phyloP scores from a whole-genome alignment of 352 stramenopile species.

The Phytophthora lateralis region DNA sequence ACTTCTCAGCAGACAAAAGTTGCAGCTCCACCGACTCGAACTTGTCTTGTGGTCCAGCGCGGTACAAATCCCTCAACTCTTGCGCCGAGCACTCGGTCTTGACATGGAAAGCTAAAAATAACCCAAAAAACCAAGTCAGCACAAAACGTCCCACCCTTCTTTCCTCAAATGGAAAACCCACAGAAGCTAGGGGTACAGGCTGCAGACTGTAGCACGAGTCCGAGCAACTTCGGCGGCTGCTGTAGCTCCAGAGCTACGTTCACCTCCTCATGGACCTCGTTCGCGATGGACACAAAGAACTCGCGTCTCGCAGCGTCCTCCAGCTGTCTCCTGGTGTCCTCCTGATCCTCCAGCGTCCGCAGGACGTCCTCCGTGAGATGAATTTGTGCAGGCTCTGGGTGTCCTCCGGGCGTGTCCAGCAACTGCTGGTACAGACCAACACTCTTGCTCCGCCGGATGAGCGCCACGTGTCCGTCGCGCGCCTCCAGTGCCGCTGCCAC shows the following conservation, averaged over 20 bases:
- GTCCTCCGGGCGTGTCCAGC: slow-evolving; percentile 78
- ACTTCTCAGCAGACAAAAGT: slow-evolving; percentile 39
- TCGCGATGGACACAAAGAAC: slow-evolving; percentile 76
- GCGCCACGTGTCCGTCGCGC: slow-evolving; percentile 54
- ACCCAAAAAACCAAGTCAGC: slow-evolving; percentile 4
- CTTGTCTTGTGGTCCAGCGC: slow-evolving; percentile 47
- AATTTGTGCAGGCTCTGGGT: slow-evolving; percentile 68
- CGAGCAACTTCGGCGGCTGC: slow-evolving; percentile 62
- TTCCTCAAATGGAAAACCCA: slow-evolving; percentile 27
- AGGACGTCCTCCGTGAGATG: slow-evolving; percentile 40
- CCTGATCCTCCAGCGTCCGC: slow-evolving; percentile 24
- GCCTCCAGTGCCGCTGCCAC: slow-evolving; percentile 78
- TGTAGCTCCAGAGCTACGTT: slow-evolving; percentile 54
- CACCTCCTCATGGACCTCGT: slow-evolving; percentile 82
- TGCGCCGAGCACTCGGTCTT: slow-evolving; percentile 40
- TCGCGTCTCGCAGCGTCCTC: slow-evolving; percentile 44
- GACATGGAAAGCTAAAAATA: slow-evolving; percentile 62
- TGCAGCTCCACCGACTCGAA: slow-evolving; percentile 68
- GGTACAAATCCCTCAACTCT: slow-evolving; percentile 50
- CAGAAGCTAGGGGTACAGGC: slow-evolving; percentile 81
- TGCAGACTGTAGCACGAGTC: slow-evolving; percentile 71
- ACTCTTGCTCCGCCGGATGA: slow-evolving; percentile 67
- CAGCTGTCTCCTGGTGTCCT: slow-evolving; percentile 11
- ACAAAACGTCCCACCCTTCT: neutral
- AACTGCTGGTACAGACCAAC: slow-evolving; percentile 80